Evolutionary conservation across 177 flowering plant species (phyloP).

Genomic region (Vitis hybrid): DNA sequence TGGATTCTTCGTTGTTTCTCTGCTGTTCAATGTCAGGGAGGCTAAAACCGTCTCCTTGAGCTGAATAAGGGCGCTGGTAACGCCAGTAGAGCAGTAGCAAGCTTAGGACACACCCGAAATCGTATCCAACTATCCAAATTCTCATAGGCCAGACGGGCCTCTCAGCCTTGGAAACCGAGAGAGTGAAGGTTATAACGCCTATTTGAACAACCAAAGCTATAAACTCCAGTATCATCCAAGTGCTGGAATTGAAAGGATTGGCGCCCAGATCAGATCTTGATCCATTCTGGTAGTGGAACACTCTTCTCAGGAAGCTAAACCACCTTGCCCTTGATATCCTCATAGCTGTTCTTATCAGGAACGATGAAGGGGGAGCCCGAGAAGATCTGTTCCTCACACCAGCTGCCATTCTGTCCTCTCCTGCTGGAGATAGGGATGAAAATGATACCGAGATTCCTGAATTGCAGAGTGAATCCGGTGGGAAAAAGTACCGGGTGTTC

Average conservation of each 20-base stretch:
- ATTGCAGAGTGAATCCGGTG: constrained; percentile 34
- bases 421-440: constrained; percentile 29
- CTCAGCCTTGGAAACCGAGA: constrained; percentile 60
- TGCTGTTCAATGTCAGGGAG: constrained; percentile 60
- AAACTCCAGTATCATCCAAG: constrained; percentile 78
- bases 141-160: constrained; percentile 92
- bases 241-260: constrained; percentile 74
- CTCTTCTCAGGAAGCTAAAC: constrained; percentile 84
- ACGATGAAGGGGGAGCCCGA: constrained; percentile 34
- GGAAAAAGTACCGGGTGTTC: constrained; percentile 43
- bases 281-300: constrained; percentile 90
- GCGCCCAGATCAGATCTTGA: constrained; percentile 86
- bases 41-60: constrained; percentile 35
- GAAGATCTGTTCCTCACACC: constrained; percentile 30
- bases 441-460: constrained; percentile 28
- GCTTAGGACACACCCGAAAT: constrained; percentile 65
- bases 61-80: constrained; percentile 34
- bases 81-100: constrained; percentile 71
- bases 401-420: constrained; percentile 21
- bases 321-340: constrained; percentile 87
- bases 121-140: constrained; percentile 81
- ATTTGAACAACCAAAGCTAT: constrained; percentile 64
- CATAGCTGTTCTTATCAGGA: constrained; percentile 67
- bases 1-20: constrained; percentile 53
- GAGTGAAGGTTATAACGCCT: constrained; percentile 36